Conservation (phyloP, 2,329 filamentous ascomycete genomes). For the Sporothrix brunneoviolacea region DNA sequence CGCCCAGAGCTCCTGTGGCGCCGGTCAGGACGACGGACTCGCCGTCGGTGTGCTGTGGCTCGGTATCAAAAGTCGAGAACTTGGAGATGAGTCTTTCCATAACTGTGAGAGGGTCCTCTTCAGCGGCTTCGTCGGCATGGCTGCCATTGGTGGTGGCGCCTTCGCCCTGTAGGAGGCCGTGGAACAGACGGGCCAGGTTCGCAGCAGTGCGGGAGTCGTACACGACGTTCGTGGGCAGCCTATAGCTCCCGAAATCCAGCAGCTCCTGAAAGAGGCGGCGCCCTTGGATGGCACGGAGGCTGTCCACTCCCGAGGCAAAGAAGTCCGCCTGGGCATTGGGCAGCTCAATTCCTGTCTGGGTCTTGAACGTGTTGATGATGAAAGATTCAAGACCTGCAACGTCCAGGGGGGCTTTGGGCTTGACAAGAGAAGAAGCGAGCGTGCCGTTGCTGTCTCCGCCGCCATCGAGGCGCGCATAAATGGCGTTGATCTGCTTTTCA, state of each 20-base stretch:
- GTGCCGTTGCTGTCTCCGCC: background rate
- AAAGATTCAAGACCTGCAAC: slow-evolving; percentile 27
- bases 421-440: background rate
- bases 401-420: slow-evolving; percentile 15
- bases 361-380: slow-evolving; percentile 25
- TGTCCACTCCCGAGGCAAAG: slow-evolving; percentile 39
- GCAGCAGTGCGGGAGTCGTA: slow-evolving; percentile 35
- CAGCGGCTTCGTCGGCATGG: background rate
- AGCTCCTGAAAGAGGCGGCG: slow-evolving; percentile 34
- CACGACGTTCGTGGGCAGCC: slow-evolving; percentile 32
- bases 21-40: slow-evolving; percentile 30
- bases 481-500: slow-evolving; percentile 26
- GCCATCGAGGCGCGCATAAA: slow-evolving; percentile 23
- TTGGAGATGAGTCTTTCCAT: slow-evolving; percentile 41
- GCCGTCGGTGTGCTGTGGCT: slow-evolving; percentile 1
- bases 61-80: slow-evolving; percentile 32
- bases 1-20: slow-evolving; percentile 37
- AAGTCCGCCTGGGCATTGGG: slow-evolving; percentile 31
- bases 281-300: slow-evolving; percentile 39
- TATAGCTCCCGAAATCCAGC: slow-evolving; percentile 29
- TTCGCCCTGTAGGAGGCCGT: slow-evolving; percentile 13
- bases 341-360: slow-evolving; percentile 27
- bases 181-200: slow-evolving; percentile 29
- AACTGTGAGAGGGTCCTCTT: background rate
- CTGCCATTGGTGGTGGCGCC: background rate